A percentile compares a stretch with the other conserved stretches of the same genome.
phyloP scores from a whole-genome alignment of 176 grass and related monocot species.

The Melocanna baccifera region DNA sequence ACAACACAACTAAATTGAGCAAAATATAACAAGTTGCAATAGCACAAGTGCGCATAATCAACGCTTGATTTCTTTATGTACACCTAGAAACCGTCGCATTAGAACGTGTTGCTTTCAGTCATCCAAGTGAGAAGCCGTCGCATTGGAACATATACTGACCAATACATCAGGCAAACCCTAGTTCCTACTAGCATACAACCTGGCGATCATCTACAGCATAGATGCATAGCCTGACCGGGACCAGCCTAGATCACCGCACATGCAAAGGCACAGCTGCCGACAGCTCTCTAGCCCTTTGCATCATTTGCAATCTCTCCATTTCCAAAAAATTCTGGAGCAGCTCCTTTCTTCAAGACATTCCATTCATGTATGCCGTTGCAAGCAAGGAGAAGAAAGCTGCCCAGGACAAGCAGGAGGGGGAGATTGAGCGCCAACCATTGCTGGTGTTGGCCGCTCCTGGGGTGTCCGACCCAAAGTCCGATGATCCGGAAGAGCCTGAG shows the following conservation, averaged over 20 bases:
- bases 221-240: neutral
- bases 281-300: neutral
- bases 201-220: neutral
- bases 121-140: neutral
- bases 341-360: slow-evolving; percentile 19
- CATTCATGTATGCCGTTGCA: slow-evolving; percentile 13
- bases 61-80: neutral
- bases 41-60: neutral
- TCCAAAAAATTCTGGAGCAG: slow-evolving; percentile 17
- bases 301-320: neutral
- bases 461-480: slow-evolving; percentile 40
- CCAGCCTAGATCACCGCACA: neutral
- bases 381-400: slow-evolving; percentile 27
- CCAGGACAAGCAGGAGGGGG: slow-evolving; percentile 12
- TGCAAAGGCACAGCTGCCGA: neutral
- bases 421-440: slow-evolving; percentile 15
- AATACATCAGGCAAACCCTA: neutral
- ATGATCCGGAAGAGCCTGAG: slow-evolving; percentile 24
- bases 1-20: neutral
- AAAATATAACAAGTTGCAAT: slow-evolving; percentile 5
- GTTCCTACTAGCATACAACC: slow-evolving; percentile 15
- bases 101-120: neutral
- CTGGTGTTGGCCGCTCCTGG: slow-evolving; percentile 3
- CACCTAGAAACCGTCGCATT: neutral
- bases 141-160: neutral